A percentile compares a stretch with the other conserved stretches of the same genome.
These are phyloP conservation scores for Babesia bigemina DNA, from an alignment of 169 alveolate species.

Conservation along the genomic window DNA sequence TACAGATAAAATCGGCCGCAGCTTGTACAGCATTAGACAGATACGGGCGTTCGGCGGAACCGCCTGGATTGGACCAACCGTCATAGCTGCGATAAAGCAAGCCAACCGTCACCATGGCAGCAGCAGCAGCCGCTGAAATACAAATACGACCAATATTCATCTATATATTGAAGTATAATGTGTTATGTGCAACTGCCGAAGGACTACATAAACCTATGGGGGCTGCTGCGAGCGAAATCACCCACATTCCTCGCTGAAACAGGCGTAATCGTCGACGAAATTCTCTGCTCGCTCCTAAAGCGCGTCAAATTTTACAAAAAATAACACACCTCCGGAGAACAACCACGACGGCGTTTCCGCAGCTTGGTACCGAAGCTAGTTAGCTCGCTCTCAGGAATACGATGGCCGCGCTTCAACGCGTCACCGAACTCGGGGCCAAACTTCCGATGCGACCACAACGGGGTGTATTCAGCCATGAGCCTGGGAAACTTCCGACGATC, in stretches of 20 bases:
- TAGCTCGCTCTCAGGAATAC: constrained; percentile 42
- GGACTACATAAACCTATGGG: too few species aligned
- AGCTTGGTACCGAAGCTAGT: constrained; percentile 44
- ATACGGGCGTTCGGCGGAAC: too few species aligned
- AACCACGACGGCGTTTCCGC: constrained; percentile 38
- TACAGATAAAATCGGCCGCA: too few species aligned
- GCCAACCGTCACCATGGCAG: too few species aligned
- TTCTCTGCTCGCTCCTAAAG: constrained; percentile 23
- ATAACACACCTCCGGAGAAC: constrained; percentile 24
- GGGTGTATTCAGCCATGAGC: constrained; percentile 70
- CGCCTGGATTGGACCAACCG: too few species aligned
- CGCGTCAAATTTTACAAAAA: background rate
- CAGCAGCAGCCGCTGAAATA: too few species aligned
- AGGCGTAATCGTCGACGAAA: constrained; percentile 58
- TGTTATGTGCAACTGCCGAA: too few species aligned
- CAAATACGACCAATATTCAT: too few species aligned
- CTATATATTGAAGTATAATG: too few species aligned
- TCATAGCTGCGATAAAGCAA: too few species aligned
- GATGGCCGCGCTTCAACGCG: constrained; percentile 65
- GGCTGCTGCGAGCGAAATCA: constrained; percentile 1
- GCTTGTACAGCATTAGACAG: too few species aligned
- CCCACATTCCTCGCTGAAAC: constrained; percentile 41
- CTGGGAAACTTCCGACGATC: constrained; percentile 74
- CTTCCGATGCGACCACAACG: constrained; percentile 77
- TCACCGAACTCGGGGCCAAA: constrained; percentile 82